phyloP scores from a whole-genome alignment of 2,329 filamentous ascomycete genomes.

The Diplodia seriata region DNA sequence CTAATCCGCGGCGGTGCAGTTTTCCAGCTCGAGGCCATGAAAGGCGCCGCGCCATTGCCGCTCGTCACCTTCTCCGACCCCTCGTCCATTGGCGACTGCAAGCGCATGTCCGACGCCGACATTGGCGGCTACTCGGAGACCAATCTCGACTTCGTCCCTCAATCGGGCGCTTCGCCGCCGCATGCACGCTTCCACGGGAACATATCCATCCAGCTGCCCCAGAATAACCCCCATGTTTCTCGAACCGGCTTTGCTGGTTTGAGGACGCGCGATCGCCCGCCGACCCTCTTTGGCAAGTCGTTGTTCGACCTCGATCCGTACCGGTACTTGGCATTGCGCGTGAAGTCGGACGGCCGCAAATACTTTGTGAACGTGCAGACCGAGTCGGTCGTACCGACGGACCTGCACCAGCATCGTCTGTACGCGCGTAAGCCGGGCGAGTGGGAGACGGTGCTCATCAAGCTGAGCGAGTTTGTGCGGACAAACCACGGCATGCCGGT shows the following conservation, averaged over 20 bases:
- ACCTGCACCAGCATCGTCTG: conserved; percentile 91
- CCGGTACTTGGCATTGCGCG: conserved; percentile 81
- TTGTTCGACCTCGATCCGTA: conserved; percentile 93
- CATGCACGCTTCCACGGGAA: conserved; percentile 85
- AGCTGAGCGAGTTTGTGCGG: conserved; percentile 90
- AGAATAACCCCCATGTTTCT: conserved; percentile 74
- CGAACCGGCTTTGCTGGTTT: conserved; percentile 89
- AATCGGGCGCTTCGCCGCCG: conserved; percentile 58
- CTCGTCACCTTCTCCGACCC: conserved; percentile 68
- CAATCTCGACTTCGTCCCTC: conserved; percentile 69
- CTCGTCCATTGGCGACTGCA: conserved; percentile 58
- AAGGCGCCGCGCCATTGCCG: conserved; percentile 67
- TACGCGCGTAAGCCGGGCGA: conserved; percentile 79
- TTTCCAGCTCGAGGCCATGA: conserved; percentile 72
- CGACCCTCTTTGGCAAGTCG: conserved; percentile 83
- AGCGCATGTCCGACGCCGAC: conserved; percentile 84
- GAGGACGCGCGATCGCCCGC: conserved; percentile 76
- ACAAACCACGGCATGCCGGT: conserved; percentile 93
- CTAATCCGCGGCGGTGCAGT: conserved; percentile 56
- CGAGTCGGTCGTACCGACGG: conserved; percentile 90
- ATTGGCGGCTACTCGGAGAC: conserved; percentile 86
- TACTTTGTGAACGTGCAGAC: conserved; percentile 98
- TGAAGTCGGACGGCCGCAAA: conserved; percentile 88
- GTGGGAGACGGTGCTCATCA: conserved; percentile 95
- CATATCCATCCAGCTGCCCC: conserved; percentile 86